Conservation (phyloP, 2,329 filamentous ascomycete genomes). For the Nemania serpens region DNA sequence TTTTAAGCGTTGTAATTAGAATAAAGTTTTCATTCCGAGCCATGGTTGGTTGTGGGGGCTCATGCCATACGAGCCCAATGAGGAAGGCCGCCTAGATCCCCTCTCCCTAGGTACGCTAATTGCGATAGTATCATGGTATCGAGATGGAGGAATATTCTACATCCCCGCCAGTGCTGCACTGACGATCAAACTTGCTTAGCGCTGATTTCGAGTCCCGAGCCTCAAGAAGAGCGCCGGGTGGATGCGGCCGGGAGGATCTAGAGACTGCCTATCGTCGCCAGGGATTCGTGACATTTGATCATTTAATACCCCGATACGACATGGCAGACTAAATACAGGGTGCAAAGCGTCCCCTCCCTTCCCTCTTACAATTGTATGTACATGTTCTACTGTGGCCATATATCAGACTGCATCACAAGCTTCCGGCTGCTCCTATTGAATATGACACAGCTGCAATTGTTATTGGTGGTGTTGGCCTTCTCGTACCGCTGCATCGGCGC, state of each 20-base stretch:
- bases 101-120: neutral
- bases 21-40: neutral
- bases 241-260: neutral
- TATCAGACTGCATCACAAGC: neutral
- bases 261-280: neutral
- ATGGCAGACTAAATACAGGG: neutral
- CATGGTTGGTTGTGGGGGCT: slow-evolving; percentile 7
- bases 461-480: slow-evolving; percentile 20
- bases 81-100: slow-evolving; percentile 9
- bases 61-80: slow-evolving; percentile 11
- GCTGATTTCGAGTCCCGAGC: neutral
- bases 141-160: neutral
- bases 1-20: neutral
- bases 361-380: slow-evolving; percentile 11
- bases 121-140: neutral
- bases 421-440: neutral
- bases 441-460: slow-evolving; percentile 5
- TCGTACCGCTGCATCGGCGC: slow-evolving; percentile 23
- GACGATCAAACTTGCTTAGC: neutral
- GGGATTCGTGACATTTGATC: neutral
- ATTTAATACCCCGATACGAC: neutral
- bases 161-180: neutral
- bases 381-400: slow-evolving; percentile 6
- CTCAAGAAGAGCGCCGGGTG: neutral
- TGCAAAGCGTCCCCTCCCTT: neutral